These are phyloP conservation scores for Pyrenophora tritici-repentis DNA, from an alignment of 2,329 filamentous ascomycete genomes.

Conservation along the genomic window DNA sequence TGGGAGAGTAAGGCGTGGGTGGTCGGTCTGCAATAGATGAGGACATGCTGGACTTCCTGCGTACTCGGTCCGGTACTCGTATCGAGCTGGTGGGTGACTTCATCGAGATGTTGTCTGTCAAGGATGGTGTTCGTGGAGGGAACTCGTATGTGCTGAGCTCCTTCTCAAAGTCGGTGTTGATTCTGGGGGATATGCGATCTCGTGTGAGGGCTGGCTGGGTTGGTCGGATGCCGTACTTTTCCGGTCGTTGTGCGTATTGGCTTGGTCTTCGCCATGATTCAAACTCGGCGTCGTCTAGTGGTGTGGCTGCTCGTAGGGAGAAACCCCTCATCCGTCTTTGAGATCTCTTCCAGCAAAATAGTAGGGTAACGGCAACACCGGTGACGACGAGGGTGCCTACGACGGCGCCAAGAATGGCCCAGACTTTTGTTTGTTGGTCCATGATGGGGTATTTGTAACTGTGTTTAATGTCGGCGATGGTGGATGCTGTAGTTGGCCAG, in stretches of 20 bases:
- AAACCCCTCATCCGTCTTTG: slow-evolving; percentile 43
- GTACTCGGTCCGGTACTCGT: slow-evolving; percentile 38
- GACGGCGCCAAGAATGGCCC: slow-evolving; percentile 45
- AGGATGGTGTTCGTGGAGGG: slow-evolving; percentile 37
- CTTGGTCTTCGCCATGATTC: slow-evolving; percentile 49
- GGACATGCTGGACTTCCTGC: slow-evolving; percentile 43
- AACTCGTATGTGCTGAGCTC: slow-evolving; percentile 36
- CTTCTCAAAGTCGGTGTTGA: slow-evolving; percentile 42
- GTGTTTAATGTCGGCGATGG: background rate
- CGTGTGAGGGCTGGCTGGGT: slow-evolving; percentile 33
- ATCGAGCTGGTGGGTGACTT: slow-evolving; percentile 38
- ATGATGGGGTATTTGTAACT: slow-evolving; percentile 19
- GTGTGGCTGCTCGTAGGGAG: slow-evolving; percentile 46
- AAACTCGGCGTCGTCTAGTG: slow-evolving; percentile 48
- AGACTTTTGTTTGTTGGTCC: slow-evolving; percentile 41
- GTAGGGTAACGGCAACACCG: slow-evolving; percentile 32
- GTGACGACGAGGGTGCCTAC: slow-evolving; percentile 41
- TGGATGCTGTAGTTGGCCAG: background rate
- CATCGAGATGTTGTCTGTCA: slow-evolving; percentile 22
- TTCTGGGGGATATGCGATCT: slow-evolving; percentile 33
- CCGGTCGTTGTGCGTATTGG: slow-evolving; percentile 43
- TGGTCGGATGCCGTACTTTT: slow-evolving; percentile 43
- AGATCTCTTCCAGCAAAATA: slow-evolving; percentile 43
- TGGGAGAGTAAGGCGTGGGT: slow-evolving; percentile 48
- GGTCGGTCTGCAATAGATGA: slow-evolving; percentile 45